Base-by-base conservation (phyloP, 2,329 filamentous ascomycete species). In the Colletotrichum camelliae region DNA sequence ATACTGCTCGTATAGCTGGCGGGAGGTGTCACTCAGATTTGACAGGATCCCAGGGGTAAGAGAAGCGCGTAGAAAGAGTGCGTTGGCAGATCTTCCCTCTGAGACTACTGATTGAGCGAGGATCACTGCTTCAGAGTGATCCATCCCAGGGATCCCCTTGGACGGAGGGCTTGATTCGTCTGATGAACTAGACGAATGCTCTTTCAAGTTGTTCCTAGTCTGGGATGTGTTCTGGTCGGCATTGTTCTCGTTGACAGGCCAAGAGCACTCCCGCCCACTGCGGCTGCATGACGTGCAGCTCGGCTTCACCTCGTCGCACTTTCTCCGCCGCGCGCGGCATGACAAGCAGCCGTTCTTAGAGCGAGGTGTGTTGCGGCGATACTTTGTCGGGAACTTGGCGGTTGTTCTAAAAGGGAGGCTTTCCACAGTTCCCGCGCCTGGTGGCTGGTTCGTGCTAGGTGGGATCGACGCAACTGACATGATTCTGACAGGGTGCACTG, bases 31-130 rank as follows among this genome's bases (percentile, higher is more conserved):
- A 24, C 21, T 58, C 15, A 58, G 55, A 16, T 58, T 58, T 9
- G 55, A 24, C 13, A 58, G 0, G 21, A 27, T 58, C 7, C 55
- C 55, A 13, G 21, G 21, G 21, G 55, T 58, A 29, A 58, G 55
- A 18, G 55, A 58, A 58, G 55, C 24, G 27, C 55, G 55, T 0
- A 58, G 2, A 1, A 48, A 48, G 0, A 48, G 43, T 0, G 0
- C 43, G 0, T 29, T 29, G 55, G 21, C 55, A 1, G 16, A 16
- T 58, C 1, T 1, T 0, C 27, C 55, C 0, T 27, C 55, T 0
- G 55, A 29, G 0, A 58, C 27, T 0, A 58, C 55, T 3, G 55
- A 58, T 58, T 24, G 21, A 5, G 55, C 55, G 5, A 58, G 1
- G 24, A 16, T 29, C 21, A 58, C 27, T 16, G 55, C 55, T 27